Conservation (phyloP, 2,329 filamentous ascomycete species). For the Phaeosphaeria sp. region DNA sequence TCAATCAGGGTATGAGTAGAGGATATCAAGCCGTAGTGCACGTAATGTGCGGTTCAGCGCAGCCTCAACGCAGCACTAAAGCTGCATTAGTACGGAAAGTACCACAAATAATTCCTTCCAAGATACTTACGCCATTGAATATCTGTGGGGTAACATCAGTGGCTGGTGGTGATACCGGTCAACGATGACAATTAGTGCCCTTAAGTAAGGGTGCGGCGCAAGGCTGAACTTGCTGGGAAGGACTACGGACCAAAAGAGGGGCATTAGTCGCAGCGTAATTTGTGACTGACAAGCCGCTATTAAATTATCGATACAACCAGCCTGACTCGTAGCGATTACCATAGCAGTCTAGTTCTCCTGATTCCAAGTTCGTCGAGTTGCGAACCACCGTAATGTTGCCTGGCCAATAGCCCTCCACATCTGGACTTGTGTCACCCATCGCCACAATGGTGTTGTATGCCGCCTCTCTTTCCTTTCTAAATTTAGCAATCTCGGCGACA, state of each 20-base stretch:
- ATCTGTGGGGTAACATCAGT: constrained; percentile 10
- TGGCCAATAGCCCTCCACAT: constrained; percentile 65
- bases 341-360: constrained; percentile 56
- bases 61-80: not conserved
- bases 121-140: constrained; percentile 3
- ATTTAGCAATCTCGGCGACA: constrained; percentile 60
- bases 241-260: not conserved
- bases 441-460: constrained; percentile 52
- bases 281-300: too few relatives aligned
- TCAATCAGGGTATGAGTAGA: constrained; percentile 1
- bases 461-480: constrained; percentile 60
- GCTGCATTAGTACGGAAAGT: not conserved
- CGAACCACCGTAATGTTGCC: constrained; percentile 65
- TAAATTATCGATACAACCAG: constrained; percentile 55
- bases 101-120: not conserved
- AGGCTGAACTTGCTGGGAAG: not conserved
- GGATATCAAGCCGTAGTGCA: not conserved
- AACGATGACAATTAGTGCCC: constrained; percentile 11
- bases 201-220: constrained; percentile 2
- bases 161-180: constrained; percentile 14
- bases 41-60: not conserved
- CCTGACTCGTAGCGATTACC: constrained; percentile 62
- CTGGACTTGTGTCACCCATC: constrained; percentile 38
- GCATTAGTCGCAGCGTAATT: not conserved
- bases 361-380: constrained; percentile 47